Evolutionary conservation across 1,139 yeast genomes (phyloP).

Genomic region (Candida sanyaensis): DNA sequence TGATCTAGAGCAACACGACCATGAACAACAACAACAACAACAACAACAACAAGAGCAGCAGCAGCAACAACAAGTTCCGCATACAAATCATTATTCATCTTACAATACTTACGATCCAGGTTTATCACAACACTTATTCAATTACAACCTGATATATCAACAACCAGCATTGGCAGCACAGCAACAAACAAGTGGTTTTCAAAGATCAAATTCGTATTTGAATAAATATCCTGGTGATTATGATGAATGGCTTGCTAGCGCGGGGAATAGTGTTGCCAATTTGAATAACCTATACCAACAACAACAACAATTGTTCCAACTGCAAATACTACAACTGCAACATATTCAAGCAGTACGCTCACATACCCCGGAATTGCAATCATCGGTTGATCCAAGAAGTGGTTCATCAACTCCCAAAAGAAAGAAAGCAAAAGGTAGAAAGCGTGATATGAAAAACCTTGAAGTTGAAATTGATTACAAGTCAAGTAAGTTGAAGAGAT

Average conservation of each 20-base stretch:
- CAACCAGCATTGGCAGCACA: background rate
- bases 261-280: constrained; percentile 6
- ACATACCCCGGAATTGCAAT: background rate
- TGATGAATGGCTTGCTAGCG: constrained; percentile 8
- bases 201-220: constrained; percentile 1
- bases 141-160: constrained; percentile 5
- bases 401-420: constrained; percentile 13
- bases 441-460: constrained; percentile 12
- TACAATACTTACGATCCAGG: constrained; percentile 13
- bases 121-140: constrained; percentile 2
- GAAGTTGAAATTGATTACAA: constrained; percentile 28
- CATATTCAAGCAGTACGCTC: background rate
- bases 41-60: constrained; percentile 7
- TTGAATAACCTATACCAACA: constrained; percentile 6
- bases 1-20: constrained; percentile 2
- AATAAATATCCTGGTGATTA: constrained; percentile 2
- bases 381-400: constrained; percentile 1
- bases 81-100: constrained; percentile 14
- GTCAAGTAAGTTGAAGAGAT: constrained; percentile 25
- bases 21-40: constrained; percentile 1
- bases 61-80: constrained; percentile 13
- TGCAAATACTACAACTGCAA: constrained; percentile 5
- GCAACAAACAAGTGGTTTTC: constrained; percentile 5
- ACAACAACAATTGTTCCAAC: constrained; percentile 1
- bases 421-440: constrained; percentile 17